A percentile compares a stretch with the other conserved stretches of the same genome.
Evolutionary conservation across 352 stramenopile genomes (phyloP).

Genomic region (Phytophthora capsici): DNA sequence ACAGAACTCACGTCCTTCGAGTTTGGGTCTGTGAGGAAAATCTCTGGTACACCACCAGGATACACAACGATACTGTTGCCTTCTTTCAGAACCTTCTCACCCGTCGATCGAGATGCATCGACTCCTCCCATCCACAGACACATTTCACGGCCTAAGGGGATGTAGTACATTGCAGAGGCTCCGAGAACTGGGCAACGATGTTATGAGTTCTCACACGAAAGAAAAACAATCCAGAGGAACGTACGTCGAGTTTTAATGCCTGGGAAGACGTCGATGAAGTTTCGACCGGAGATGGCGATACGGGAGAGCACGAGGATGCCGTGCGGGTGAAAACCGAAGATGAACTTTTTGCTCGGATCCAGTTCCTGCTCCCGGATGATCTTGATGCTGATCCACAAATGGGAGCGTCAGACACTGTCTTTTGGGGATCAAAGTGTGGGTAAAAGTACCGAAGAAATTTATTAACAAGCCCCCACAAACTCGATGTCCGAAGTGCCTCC

Average conservation of each 20-base stretch:
- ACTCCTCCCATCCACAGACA: slow-evolving; percentile 56
- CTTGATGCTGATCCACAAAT: background rate
- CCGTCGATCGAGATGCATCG: slow-evolving; percentile 43
- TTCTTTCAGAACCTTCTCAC: slow-evolving; percentile 42
- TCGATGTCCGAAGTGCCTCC: slow-evolving; percentile 32
- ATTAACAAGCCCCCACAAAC: slow-evolving; percentile 38
- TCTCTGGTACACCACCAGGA: slow-evolving; percentile 47
- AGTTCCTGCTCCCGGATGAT: background rate
- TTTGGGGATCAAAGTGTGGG: background rate
- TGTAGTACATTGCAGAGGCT: slow-evolving; percentile 63
- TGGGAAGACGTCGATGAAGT: background rate
- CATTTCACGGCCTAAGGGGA: slow-evolving; percentile 59
- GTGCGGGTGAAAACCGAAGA: background rate
- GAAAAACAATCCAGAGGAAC: too few relatives aligned
- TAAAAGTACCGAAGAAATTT: slow-evolving; percentile 33
- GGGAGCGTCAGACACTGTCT: background rate
- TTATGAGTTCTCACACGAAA: too few relatives aligned
- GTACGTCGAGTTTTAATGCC: background rate
- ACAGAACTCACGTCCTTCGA: slow-evolving; percentile 27
- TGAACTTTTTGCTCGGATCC: background rate
- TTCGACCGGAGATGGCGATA: background rate
- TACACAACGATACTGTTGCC: slow-evolving; percentile 48
- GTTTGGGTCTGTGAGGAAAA: slow-evolving; percentile 38
- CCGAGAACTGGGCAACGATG: slow-evolving; percentile 44
- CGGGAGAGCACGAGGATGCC: background rate